Evolutionary conservation across 129 eudicot genomes (phyloP), one percentile per base, ranked within the genome.

Genomic region (Saussurea involucrata): DNA sequence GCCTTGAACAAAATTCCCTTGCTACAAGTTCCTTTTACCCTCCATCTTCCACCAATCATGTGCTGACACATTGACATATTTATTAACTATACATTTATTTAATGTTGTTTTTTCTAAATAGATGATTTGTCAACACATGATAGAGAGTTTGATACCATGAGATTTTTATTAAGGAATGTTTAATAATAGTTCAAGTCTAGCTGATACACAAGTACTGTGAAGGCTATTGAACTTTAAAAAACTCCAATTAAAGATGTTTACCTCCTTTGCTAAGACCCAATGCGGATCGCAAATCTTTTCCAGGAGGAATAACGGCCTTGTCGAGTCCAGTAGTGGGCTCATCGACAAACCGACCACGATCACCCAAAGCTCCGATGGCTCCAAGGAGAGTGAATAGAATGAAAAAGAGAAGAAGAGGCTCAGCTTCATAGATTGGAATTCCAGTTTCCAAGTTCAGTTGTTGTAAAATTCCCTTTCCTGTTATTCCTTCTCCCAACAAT

Each of bases 321-420:
- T 89, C 96, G 49, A 90, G 90, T 17, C 98, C 97, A 8, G 97
- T 80, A 17, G 85, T 46, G 68, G 93, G 81, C 5, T 95, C 98
- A 18, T 95, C 99, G 8, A 95, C 88, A 64, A 95, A 95, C 28
- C 76, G 73, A 37, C 99, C 99, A 37, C 99, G 90, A 55, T 95
- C 99, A 55, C 99, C 99, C 75, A 95, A 82, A 73, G 99, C 99
- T 78, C 99, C 99, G 9, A 95, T 95, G 63, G 99, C 99, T 87
- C 99, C 99, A 8, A 95, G 96, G 12, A 95, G 92, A 13, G 92
- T 95, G 72, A 95, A 95, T 12, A 95, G 91, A 86, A 95, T 95
- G 88, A 95, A 95, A 86, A 95, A 92, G 20, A 95, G 87, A 76
- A 95, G 92, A 75, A 95, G 92, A 3, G 99, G 99, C 89, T 95